Evolutionary conservation across 169 alveolate species (phyloP).

Genomic region (Theileria parva): DNA sequence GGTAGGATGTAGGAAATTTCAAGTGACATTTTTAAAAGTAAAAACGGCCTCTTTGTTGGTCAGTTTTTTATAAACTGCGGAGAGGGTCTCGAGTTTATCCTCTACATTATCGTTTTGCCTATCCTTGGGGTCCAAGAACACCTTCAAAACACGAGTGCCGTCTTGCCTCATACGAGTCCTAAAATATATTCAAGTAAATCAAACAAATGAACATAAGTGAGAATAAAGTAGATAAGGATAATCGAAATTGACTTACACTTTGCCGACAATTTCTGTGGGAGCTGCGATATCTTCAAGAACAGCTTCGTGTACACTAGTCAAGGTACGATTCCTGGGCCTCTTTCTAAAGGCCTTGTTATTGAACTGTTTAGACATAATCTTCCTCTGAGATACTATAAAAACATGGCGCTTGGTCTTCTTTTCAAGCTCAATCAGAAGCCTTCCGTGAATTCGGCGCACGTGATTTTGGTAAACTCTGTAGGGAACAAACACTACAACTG

Average conservation of each 20-base stretch:
- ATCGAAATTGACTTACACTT: conserved; percentile 61
- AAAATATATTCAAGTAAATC: neutral
- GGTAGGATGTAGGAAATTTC: conserved; percentile 8
- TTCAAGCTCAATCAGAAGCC: conserved; percentile 90
- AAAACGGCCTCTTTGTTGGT: conserved; percentile 92
- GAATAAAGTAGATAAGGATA: neutral
- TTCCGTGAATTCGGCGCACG: conserved; percentile 85
- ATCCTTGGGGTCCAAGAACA: conserved; percentile 93
- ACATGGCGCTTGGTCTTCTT: conserved; percentile 92
- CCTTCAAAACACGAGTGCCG: conserved; percentile 91
- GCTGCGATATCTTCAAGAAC: conserved; percentile 93
- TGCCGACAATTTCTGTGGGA: conserved; percentile 92
- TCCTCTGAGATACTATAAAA: conserved; percentile 88
- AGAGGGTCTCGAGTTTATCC: conserved; percentile 91
- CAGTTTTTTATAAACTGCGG: conserved; percentile 91
- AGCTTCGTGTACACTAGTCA: conserved; percentile 94
- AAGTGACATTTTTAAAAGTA: conserved; percentile 72
- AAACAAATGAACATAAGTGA: neutral
- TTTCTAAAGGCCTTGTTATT: conserved; percentile 84
- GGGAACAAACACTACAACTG: conserved; percentile 86
- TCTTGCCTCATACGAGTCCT: conserved; percentile 90
- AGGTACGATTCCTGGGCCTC: conserved; percentile 93
- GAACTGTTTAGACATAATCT: conserved; percentile 85
- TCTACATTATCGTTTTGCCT: conserved; percentile 91
- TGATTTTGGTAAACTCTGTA: conserved; percentile 80